A percentile compares a stretch with the other conserved stretches of the same genome.
These are phyloP conservation scores for Chaetoscypha palmicola DNA, from an alignment of 2,329 filamentous ascomycete species.

Conservation along the genomic window DNA sequence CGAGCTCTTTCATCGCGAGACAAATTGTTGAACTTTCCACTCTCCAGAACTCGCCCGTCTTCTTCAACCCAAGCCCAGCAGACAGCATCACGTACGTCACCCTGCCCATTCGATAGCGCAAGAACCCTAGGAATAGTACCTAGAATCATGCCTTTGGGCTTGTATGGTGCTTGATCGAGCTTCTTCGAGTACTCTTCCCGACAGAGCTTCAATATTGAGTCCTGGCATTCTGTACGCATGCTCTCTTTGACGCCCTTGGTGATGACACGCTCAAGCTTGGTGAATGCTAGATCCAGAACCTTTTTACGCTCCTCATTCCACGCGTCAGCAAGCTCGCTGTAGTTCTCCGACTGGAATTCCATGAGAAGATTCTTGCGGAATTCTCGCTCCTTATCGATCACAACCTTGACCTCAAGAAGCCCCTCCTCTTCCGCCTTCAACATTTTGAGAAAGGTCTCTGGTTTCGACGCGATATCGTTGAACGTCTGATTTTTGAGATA, in stretches of 20 bases:
- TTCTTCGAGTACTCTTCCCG: slow-evolving; percentile 84
- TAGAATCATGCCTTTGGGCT: slow-evolving; percentile 84
- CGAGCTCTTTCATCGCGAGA: slow-evolving; percentile 60
- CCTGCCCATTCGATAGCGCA: slow-evolving; percentile 78
- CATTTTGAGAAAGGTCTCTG: slow-evolving; percentile 93
- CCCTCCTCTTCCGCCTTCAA: slow-evolving; percentile 94
- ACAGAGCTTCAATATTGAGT: slow-evolving; percentile 79
- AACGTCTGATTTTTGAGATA: slow-evolving; percentile 89
- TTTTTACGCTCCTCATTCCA: slow-evolving; percentile 89
- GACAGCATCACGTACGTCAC: slow-evolving; percentile 69
- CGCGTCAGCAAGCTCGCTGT: slow-evolving; percentile 86
- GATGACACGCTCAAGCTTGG: slow-evolving; percentile 76
- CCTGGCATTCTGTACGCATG: slow-evolving; percentile 87
- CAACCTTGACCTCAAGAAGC: slow-evolving; percentile 76
- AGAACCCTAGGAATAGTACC: slow-evolving; percentile 85
- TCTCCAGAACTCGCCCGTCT: slow-evolving; percentile 80
- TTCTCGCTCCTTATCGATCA: slow-evolving; percentile 66
- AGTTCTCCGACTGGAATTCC: slow-evolving; percentile 90
- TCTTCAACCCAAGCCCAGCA: slow-evolving; percentile 93
- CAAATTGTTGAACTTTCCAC: slow-evolving; percentile 79
- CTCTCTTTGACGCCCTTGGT: slow-evolving; percentile 92
- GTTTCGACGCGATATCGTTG: slow-evolving; percentile 69
- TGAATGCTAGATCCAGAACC: slow-evolving; percentile 72
- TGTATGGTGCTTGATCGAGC: slow-evolving; percentile 92
- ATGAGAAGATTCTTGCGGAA: slow-evolving; percentile 72